Evolutionary conservation across 163 green algal species (phyloP).

Genomic region (Chlamydomonas reinhardtii): DNA sequence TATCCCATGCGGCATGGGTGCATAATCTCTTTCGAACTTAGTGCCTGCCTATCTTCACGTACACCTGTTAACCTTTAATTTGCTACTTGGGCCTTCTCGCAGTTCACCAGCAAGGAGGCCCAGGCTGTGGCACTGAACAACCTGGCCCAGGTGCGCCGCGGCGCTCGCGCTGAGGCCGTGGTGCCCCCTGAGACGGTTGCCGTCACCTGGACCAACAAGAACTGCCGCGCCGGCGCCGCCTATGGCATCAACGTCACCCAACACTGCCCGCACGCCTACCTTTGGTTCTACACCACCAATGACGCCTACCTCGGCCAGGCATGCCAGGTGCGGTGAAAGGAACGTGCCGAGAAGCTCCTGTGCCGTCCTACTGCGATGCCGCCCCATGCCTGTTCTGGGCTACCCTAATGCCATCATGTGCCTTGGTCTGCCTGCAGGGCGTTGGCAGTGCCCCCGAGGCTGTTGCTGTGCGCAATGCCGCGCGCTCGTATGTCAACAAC

Average conservation of each 20-base stretch:
- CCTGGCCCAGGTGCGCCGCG: neutral
- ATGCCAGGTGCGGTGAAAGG: conserved; percentile 26
- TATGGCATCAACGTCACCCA: neutral
- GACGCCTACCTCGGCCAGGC: neutral
- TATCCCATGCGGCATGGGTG: too few species aligned
- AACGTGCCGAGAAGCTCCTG: too few species aligned
- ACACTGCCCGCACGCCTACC: neutral
- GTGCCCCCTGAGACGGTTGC: neutral
- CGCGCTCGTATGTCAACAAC: neutral
- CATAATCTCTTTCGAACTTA: neutral
- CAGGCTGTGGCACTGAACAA: neutral
- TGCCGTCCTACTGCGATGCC: too few species aligned
- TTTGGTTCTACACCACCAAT: conserved; percentile 11
- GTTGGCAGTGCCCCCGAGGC: neutral
- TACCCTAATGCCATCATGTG: too few species aligned
- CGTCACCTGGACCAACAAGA: conserved; percentile 1
- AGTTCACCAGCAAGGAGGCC: conserved; percentile 14
- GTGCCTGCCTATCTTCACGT: neutral
- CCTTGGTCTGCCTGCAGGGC: neutral
- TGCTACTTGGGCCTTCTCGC: neutral
- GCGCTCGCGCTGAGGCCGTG: neutral
- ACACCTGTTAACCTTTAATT: neutral
- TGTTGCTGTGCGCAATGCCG: neutral
- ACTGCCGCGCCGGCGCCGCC: neutral
- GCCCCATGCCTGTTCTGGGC: too few species aligned